Percentiles rank a stretch among this genome's conserved stretches.
Conservation (phyloP, 768 basidiomycete species). For the Sporobolomyces pararoseus region DNA sequence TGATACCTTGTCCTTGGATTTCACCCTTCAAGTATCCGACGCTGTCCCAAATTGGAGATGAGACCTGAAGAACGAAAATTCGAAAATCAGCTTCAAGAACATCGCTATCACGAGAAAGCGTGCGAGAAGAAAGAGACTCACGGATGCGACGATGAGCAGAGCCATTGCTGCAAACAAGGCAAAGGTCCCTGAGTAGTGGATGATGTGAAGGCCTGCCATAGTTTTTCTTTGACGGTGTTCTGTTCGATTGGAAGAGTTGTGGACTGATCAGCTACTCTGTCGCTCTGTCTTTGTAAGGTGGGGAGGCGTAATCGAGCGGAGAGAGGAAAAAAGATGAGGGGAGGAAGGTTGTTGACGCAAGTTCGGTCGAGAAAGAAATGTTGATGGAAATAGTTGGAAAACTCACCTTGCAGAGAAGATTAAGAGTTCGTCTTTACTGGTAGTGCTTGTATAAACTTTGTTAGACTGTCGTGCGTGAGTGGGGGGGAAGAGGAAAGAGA, state of each 20-base stretch:
- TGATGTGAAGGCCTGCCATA: not conserved
- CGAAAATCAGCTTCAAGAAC: too few relatives aligned
- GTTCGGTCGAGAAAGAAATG: slow-evolving; percentile 13
- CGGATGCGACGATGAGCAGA: slow-evolving; percentile 33
- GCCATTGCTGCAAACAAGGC: slow-evolving; percentile 28
- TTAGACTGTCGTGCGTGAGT: not conserved
- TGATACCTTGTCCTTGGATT: slow-evolving; percentile 10
- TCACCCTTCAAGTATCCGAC: slow-evolving; percentile 18
- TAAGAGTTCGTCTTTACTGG: too few relatives aligned
- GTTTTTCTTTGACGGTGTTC: not conserved
- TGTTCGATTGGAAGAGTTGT: too few relatives aligned
- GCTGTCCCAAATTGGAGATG: slow-evolving; percentile 27
- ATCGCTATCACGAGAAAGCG: not conserved
- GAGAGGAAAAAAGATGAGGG: not conserved
- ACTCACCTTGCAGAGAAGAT: not conserved
- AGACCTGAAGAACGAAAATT: slow-evolving; percentile 6
- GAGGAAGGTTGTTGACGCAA: not conserved
- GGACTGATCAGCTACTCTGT: too few relatives aligned
- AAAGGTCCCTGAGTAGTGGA: slow-evolving; percentile 34
- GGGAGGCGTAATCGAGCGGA: too few relatives aligned
- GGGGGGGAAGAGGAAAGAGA: not conserved
- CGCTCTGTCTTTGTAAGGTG: too few relatives aligned
- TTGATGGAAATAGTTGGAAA: not conserved
- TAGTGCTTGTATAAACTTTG: too few relatives aligned
- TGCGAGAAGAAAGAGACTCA: slow-evolving; percentile 1